Conservation (phyloP, 768 basidiomycete species). For the Termitomyces sp. region DNA sequence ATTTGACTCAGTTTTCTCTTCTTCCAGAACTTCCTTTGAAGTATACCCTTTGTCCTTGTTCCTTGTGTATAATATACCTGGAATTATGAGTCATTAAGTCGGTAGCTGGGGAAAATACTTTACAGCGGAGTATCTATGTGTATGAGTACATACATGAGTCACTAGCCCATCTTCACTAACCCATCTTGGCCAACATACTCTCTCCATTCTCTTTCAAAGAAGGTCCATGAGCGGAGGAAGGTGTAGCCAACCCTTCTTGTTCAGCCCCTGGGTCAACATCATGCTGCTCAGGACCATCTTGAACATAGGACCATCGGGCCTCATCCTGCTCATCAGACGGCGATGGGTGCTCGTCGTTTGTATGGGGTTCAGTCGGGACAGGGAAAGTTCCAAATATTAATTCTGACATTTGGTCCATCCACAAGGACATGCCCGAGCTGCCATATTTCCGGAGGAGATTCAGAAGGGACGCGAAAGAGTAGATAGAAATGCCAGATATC, state of each 20-base stretch:
- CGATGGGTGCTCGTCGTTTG: not conserved
- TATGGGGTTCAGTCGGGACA: not conserved
- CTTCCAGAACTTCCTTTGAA: not conserved
- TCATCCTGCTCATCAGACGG: not conserved
- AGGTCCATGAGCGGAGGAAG: not conserved
- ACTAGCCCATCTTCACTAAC: not conserved
- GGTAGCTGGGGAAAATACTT: not conserved
- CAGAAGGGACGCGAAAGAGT: slow-evolving; percentile 27
- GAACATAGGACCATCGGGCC: not conserved
- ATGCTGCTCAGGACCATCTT: not conserved
- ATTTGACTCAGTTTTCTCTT: not conserved
- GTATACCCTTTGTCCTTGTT: not conserved
- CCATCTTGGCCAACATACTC: not conserved
- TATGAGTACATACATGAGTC: not conserved
- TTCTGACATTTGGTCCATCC: slow-evolving; percentile 19
- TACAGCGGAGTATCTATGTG: not conserved
- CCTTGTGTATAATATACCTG: not conserved
- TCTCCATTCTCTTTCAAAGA: not conserved
- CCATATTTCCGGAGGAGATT: slow-evolving; percentile 28
- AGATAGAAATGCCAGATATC: slow-evolving; percentile 20
- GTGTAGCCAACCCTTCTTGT: not conserved
- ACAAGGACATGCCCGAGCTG: slow-evolving; percentile 18
- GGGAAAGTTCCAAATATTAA: slow-evolving; percentile 3
- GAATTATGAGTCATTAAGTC: not conserved
- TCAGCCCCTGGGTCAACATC: not conserved